Evolutionary conservation across 192 early-diverging fungal species (phyloP).

Genomic region (Backusella tarrabulga): DNA sequence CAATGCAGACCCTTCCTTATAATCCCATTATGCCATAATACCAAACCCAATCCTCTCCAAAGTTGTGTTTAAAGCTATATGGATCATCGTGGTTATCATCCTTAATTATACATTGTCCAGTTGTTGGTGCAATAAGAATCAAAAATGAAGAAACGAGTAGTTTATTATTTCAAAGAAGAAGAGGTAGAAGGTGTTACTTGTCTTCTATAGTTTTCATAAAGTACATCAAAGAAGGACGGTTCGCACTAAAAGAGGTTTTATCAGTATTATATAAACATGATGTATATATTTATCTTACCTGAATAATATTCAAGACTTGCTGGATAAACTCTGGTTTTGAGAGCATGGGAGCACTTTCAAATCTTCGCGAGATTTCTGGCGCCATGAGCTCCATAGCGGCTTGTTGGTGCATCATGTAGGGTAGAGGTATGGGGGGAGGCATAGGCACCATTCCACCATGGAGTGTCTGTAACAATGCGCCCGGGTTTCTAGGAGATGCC

Average conservation of each 20-base stretch:
- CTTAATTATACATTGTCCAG: too few species aligned
- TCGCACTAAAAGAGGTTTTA: slow-evolving; percentile 23
- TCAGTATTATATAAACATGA: background rate
- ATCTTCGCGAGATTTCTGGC: slow-evolving; percentile 8
- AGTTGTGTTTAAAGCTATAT: too few species aligned
- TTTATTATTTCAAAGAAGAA: background rate
- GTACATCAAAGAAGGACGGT: slow-evolving; percentile 45
- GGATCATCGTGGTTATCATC: too few species aligned
- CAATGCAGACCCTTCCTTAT: too few species aligned
- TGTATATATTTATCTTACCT: slow-evolving; percentile 24
- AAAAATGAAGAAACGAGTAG: too few species aligned
- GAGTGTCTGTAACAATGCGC: slow-evolving; percentile 17
- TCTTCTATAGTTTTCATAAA: slow-evolving; percentile 39
- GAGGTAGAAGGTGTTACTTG: slow-evolving; percentile 4
- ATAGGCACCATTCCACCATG: slow-evolving; percentile 5
- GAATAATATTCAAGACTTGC: slow-evolving; percentile 43
- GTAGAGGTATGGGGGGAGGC: background rate
- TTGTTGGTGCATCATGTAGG: slow-evolving; percentile 5
- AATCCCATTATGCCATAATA: too few species aligned
- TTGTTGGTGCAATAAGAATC: too few species aligned
- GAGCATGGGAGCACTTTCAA: slow-evolving; percentile 15
- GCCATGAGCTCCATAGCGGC: slow-evolving; percentile 11
- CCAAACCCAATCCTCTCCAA: too few species aligned
- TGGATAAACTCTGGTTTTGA: slow-evolving; percentile 52
- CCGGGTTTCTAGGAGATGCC: slow-evolving; percentile 17